Base-by-base conservation (phyloP, 768 basidiomycete species). In the Dentipellis sp. region DNA sequence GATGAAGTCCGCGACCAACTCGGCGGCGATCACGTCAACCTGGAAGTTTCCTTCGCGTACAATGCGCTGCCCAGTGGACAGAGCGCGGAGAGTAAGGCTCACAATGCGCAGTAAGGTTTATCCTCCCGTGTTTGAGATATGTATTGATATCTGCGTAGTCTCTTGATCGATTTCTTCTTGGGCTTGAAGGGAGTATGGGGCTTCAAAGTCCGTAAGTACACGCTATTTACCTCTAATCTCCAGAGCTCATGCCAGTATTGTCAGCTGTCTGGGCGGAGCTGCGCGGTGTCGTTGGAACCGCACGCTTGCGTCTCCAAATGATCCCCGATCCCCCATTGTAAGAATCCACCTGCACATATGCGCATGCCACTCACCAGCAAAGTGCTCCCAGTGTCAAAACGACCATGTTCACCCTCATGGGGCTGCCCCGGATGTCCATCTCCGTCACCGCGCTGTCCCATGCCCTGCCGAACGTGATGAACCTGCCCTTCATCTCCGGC, bases 401-500 rank as follows among this genome's bases (percentile, higher is more conserved):
- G 0, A 82, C 80, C 7, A 74, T 70, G 54, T 37, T 89, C 58
- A 82, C 87, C 0, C 71, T 91, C 14, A 79, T 89, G 60, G 88
- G 88, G 16, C 78, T 86, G 6, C 89, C 89, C 0, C 74, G 76
- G 38, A 78, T 86, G 42, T 78, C 78, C 19, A 72, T 86, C 34
- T 81, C 80, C 17, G 85, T 81, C 48, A 80, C 82, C 1, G 86
- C 88, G 0, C 73, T 90, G 59, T 72, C 78, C 47, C 78, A 75
- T 59, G 67, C 74, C 7, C 78, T 88, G n/a, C 75, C 86, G 14
- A 88, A 90, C 65, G 72, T 91, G n/a, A 82, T 91, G 75, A 84
- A 91, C 67, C 65, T 91, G 1, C 88, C 88, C 0, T 78, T 82
- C 52, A 68, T 91, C 51, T 83, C 80, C 1, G 74, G 76, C 0